phyloP scores from a whole-genome alignment of 441 rosid species.

The Rhodomyrtus psidioides region DNA sequence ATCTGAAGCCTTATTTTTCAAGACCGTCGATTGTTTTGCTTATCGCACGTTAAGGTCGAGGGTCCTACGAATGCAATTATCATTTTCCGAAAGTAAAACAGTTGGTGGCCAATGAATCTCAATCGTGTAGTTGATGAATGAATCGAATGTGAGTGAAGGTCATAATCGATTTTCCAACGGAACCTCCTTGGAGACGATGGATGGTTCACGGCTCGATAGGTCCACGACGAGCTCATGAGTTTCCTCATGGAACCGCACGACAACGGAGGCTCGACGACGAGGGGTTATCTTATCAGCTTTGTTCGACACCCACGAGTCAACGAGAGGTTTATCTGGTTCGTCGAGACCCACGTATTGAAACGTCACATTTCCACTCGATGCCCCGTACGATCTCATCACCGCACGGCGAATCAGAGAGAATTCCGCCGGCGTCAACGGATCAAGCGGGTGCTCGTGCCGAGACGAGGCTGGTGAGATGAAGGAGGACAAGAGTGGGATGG shows the following conservation, averaged over 20 bases:
- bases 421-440: constrained; percentile 49
- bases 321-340: constrained; percentile 54
- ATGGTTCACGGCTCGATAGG: constrained; percentile 12
- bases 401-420: constrained; percentile 35
- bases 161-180: neutral
- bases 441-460: constrained; percentile 42
- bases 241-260: constrained; percentile 40
- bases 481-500: constrained; percentile 14
- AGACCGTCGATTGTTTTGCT: neutral
- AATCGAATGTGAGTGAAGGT: neutral
- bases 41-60: neutral
- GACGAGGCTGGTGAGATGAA: constrained; percentile 5
- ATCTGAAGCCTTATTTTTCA: neutral
- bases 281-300: neutral
- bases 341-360: constrained; percentile 64
- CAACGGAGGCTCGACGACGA: constrained; percentile 47
- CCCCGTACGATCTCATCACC: constrained; percentile 29
- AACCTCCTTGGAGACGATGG: neutral
- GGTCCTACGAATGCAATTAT: neutral
- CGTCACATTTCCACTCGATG: constrained; percentile 35
- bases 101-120: neutral
- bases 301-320: constrained; percentile 38
- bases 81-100: neutral
- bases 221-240: constrained; percentile 52
- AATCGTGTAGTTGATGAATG: neutral